Evolutionary conservation across 2,329 filamentous ascomycete genomes (phyloP).

Genomic region (Penicillium sp.): DNA sequence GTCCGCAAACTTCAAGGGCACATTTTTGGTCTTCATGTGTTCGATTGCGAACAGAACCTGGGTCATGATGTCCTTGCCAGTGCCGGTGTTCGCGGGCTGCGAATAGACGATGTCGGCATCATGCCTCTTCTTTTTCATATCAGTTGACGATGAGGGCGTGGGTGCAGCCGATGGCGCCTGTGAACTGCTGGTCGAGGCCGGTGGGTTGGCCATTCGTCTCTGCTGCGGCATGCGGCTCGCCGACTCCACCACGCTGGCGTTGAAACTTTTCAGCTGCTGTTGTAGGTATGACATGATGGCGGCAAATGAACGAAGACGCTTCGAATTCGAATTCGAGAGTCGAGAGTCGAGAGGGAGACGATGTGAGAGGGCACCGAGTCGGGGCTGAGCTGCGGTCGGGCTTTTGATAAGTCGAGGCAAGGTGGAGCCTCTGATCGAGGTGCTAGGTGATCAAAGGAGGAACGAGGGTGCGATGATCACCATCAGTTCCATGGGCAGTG

Average conservation of each 20-base stretch:
- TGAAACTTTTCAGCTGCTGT: conserved; percentile 63
- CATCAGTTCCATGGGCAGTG: no score
- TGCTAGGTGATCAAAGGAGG: no score
- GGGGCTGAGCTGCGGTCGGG: no score
- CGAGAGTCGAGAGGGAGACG: no score
- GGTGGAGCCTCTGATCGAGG: no score
- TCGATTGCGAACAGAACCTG: conserved; percentile 85
- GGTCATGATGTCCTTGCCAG: conserved; percentile 76
- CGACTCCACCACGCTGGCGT: conserved; percentile 60
- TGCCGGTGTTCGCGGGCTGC: conserved; percentile 71
- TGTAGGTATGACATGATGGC: conserved; percentile 63
- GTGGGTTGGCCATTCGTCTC: conserved; percentile 51
- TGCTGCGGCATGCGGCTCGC: conserved; percentile 60
- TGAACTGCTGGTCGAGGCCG: conserved; percentile 60
- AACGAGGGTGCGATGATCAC: no score
- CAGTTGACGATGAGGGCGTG: conserved; percentile 32
- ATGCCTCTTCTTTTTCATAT: conserved; percentile 60
- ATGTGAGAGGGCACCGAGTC: no score
- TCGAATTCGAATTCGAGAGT: no score
- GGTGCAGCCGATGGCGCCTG: conserved; percentile 40
- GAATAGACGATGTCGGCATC: conserved; percentile 62
- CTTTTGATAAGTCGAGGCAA: no score
- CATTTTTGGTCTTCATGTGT: conserved; percentile 69
- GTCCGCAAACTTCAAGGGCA: conserved; percentile 67
- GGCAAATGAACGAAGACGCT: background rate